Evolutionary conservation across 1,284 basidiomycete species (phyloP).

Genomic region (Ceratobasidium sp.): DNA sequence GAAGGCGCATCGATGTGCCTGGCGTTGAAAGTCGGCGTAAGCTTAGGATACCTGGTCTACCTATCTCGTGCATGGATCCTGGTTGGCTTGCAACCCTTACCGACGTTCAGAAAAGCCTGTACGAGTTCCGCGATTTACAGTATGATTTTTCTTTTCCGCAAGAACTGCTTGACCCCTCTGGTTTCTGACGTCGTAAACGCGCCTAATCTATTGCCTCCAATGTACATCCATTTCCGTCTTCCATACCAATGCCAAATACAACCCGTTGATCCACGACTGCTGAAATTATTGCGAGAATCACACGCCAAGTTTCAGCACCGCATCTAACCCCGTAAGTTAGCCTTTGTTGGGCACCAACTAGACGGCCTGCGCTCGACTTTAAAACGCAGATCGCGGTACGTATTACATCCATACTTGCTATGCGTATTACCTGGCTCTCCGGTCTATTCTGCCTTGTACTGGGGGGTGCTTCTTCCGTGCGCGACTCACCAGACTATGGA

Average conservation of each 20-base stretch:
- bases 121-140: not conserved
- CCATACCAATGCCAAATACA: too few relatives aligned
- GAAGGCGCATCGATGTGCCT: not conserved
- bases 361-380: not conserved
- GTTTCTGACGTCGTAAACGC: not conserved
- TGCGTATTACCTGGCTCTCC: not conserved
- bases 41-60: not conserved
- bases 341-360: not conserved
- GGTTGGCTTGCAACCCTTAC: conserved; percentile 14
- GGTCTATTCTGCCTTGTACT: not conserved
- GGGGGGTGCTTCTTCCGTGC: not conserved
- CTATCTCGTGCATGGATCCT: not conserved
- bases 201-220: not conserved
- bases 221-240: too few relatives aligned
- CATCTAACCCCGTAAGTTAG: not conserved
- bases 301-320: not conserved
- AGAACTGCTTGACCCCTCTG: not conserved
- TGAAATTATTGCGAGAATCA: not conserved
- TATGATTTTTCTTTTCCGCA: conserved; percentile 15
- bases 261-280: not conserved
- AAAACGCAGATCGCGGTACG: not conserved
- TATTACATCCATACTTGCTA: not conserved
- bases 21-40: not conserved
- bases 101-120: not conserved
- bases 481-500: conserved; percentile 75